Base-by-base conservation (phyloP, 352 stramenopile genomes). In the Phytophthora multivora region DNA sequence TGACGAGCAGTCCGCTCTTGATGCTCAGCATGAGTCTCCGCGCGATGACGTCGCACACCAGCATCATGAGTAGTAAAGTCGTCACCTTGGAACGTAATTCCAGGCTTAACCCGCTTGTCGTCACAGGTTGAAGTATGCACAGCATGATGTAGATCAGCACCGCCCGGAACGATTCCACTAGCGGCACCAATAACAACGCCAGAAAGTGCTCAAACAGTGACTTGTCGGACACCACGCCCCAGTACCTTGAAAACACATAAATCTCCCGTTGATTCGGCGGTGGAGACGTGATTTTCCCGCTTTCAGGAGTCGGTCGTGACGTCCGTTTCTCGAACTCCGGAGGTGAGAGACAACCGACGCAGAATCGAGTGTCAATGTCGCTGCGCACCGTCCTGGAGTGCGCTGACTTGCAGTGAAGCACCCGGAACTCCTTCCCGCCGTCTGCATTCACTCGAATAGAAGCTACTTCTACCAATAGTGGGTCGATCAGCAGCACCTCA, bases 191-290 rank as follows among this genome's bases (percentile, higher is more conserved):
- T 12, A 78, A 36, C 4, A 93, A 41, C 18, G 78, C 80, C 10
- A 90, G 48, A 41, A 93, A 89, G 61, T 95, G 83, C 26, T 71
- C 67, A 35, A 88, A 40, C 21, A 89, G 61, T 41, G 86, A 88
- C 53, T 86, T 84, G 73, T 95, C 75, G 12, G 86, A 95, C 18
- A 85, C 78, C 13, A 95, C 84, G 41, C 85, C 79, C 83, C 86
- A 90, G 50, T 95, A 93, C 31, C 86, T 84, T 19, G 84, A 91
- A 59, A 93, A 93, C 7, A 93, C 75, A 59, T 95, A 93, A 13
- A 92, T 75, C 53, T 89, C 75, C 26, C 61, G 48, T 18, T 49
- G 13, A 39, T 69, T 47, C 3, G 40, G 59, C 12, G 56, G 35
- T 28, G 48, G 40, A 6, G 51, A 57, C 16, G 33, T 62, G 25